Evolutionary conservation across 208 protist genomes (phyloP), one percentile per base, ranked within the genome.

Genomic region (Sergeia podlipaevii): DNA sequence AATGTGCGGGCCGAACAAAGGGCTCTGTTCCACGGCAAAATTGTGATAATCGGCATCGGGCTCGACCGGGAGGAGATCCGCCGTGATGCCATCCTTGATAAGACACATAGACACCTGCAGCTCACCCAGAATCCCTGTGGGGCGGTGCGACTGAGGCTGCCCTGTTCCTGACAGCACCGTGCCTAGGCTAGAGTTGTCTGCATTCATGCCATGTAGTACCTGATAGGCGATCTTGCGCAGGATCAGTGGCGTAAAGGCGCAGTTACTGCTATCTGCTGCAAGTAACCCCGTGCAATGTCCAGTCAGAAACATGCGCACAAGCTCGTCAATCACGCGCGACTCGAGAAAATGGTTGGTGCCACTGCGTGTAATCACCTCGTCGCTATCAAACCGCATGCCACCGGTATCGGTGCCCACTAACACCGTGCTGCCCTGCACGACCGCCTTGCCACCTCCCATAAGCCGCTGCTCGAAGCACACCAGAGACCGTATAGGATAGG

Each of bases 41-140:
- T 56, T 65, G 48, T 85, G 75, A 50, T 77, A 72, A 10, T 65
- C 58, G 7, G 65, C 52, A 33, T 77, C 65, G n/a, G 64, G 70
- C 21, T 87, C 66, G 39, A 71, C 66, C 26, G 74, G 70, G 21
- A 91, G 53, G 43, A 91, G 53, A 52, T 91, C 83, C 15, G 74
- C 79, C 15, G 74, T 78, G 32, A 85, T 69, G 32, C 75, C 72
- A 48, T 91, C 79, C 62, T 83, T 86, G 52, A 91, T 65, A 24
- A 91, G 77, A 15, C 79, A 62, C 36, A 91, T 91, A 18, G 78
- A 85, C 51, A 87, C 73, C 34, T 77, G 67, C 59, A 91, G 54
- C 53, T 91, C 83, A 2, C 78, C 76, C 28, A 24, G 36, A 26
- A 85, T 61, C 4, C 24, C 34, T 5, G 11, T 54, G 33, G 52